Evolutionary conservation across 1,284 basidiomycete species (phyloP).

Genomic region (Irpex rosettiformis): DNA sequence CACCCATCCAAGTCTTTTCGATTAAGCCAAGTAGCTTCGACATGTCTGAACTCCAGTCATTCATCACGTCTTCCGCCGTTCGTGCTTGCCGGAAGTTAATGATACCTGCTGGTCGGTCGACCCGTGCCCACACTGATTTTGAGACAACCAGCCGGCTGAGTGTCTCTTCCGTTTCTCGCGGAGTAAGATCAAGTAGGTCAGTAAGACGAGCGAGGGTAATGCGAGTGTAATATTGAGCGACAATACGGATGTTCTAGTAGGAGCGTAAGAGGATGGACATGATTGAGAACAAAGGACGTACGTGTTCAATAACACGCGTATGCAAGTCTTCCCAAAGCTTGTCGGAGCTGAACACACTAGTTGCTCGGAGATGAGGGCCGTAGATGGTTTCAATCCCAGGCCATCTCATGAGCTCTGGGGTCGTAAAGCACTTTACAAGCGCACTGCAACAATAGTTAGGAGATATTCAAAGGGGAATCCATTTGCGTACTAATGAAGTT

Average conservation of each 20-base stretch:
- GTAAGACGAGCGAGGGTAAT: slow-evolving; percentile 86
- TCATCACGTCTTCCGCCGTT: slow-evolving; percentile 87
- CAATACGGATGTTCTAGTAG: slow-evolving; percentile 89
- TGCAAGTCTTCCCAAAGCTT: slow-evolving; percentile 96
- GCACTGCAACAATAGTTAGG: slow-evolving; percentile 51
- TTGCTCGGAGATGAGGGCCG: slow-evolving; percentile 78
- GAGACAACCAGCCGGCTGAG: slow-evolving; percentile 89
- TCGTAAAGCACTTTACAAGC: slow-evolving; percentile 94
- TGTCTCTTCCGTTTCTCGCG: slow-evolving; percentile 81
- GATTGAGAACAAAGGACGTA: slow-evolving; percentile 39
- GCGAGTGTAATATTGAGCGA: slow-evolving; percentile 92
- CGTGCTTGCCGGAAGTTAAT: slow-evolving; percentile 80
- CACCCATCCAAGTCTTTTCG: slow-evolving; percentile 89
- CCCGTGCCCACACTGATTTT: slow-evolving; percentile 90
- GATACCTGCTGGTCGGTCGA: slow-evolving; percentile 89
- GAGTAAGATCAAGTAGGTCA: slow-evolving; percentile 83
- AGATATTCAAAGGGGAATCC: slow-evolving; percentile 1
- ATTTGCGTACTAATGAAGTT: slow-evolving; percentile 80
- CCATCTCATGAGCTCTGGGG: slow-evolving; percentile 97
- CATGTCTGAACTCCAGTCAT: slow-evolving; percentile 96
- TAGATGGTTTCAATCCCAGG: slow-evolving; percentile 93
- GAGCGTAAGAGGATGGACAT: background rate
- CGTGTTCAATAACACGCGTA: slow-evolving; percentile 95
- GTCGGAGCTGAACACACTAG: slow-evolving; percentile 77
- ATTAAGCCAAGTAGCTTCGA: slow-evolving; percentile 79